Evolutionary conservation across 148 eudicot genomes (phyloP).

Genomic region (Persicaria tinctoria): DNA sequence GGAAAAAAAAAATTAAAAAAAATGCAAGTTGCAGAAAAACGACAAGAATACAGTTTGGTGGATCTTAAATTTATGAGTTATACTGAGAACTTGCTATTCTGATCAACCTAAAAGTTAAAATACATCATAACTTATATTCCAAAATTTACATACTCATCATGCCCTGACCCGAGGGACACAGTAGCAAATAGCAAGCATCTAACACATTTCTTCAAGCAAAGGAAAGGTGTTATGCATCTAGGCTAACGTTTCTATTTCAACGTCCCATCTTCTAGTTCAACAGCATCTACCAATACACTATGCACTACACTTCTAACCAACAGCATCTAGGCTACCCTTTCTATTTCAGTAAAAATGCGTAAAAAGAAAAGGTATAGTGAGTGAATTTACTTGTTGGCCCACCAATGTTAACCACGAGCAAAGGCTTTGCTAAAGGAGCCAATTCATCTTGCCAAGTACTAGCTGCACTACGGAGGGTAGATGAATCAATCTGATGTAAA

Average conservation of each 20-base stretch:
- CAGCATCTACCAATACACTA: neutral
- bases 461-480: constrained; percentile 75
- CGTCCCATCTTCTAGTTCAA: neutral
- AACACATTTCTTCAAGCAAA: neutral
- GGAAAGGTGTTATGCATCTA: neutral
- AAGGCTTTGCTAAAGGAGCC: constrained; percentile 72
- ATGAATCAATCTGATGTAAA: constrained; percentile 80
- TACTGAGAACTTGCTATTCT: neutral
- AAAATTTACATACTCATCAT: neutral
- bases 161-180: neutral
- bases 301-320: neutral
- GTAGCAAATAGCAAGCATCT: neutral
- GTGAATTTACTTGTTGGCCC: constrained; percentile 75
- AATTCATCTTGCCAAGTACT: constrained; percentile 90
- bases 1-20: neutral
- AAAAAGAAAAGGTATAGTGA: neutral
- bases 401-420: constrained; percentile 90
- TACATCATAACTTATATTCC: neutral
- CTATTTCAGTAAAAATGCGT: neutral
- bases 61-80: neutral
- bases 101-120: neutral
- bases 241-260: neutral
- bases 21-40: neutral
- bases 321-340: too few relatives aligned
- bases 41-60: neutral